Evolutionary conservation across 2,329 filamentous ascomycete species (phyloP), one percentile per base, ranked within the genome.

Genomic region (Beauveria sp.): DNA sequence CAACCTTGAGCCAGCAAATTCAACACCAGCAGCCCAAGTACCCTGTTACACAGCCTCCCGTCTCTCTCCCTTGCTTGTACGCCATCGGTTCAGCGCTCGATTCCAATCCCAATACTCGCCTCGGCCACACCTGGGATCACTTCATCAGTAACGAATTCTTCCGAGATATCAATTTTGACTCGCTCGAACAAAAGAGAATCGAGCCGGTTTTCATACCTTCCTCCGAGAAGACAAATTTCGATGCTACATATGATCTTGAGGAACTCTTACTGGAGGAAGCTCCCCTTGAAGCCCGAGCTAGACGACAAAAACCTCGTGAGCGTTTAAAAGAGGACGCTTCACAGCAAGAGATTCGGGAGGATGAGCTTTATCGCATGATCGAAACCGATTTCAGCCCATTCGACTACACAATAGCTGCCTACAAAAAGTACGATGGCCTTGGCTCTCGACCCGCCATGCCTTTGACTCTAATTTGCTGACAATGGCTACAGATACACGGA

Each of bases 181-280:
- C 88, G 0, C 76, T 99, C 42, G 91, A 96, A 72, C 81, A 86
- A 65, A 98, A 97, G 73, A 87, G 92, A 70, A 87, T 98, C 50
- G 88, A 93, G 67, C 95, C 95, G 0, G 86, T 98, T 3, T 99
- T 99, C 72, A 84, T 89, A 22, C 95, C 95, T 0, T 96, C 93
- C 0, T 93, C 91, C 61, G 95, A 98, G 54, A 99, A 99, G 82
- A 98, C 95, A 3, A 99, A 99, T 73, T 99, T 99, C 67, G 95
- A 99, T 74, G 95, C 95, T 5, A 99, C 95, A 0, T 98, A 99
- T 72, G 95, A 99, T 74, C 78, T 99, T 56, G 95, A 99, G 72
- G 95, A 99, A 73, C 75, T 99, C 22, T 77, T 99, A 2, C 76
- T 99, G 50, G 95, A 99, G 74, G 95, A 99, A 73, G 95, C 95